Evolutionary conservation across 1,284 basidiomycete species (phyloP), one percentile per base, ranked within the genome.

Genomic region (Somion occarium): DNA sequence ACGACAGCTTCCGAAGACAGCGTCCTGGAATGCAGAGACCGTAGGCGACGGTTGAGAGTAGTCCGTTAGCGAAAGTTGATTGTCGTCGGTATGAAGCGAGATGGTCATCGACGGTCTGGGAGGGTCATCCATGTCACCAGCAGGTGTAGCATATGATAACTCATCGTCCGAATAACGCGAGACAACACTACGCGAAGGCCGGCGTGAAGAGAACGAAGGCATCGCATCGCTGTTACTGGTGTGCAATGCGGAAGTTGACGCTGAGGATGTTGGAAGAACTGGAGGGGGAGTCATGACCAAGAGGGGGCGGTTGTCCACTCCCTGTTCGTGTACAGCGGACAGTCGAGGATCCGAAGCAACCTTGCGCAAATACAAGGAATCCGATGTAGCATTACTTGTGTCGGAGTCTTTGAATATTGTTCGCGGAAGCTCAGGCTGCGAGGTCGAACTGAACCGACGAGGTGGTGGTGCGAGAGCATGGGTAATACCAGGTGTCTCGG

Each of bases 391-490:
- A 15, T 34, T 34, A 15, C 30, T 34, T 7, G 30, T 15, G 30
- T 34, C 30, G 15, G 15, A 7, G 15, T 34, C 30, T 15, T 34
- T 34, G 30, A 34, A 34, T 7, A 34, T 11, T 11, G 18, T 19
- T 45, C 5, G 75, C 66, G 47, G 76, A 78, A 45, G 72, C 75
- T 41, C 7, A 7, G 30, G 30, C 15, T 34, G 30, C 7, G 7
- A 7, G 7, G 15, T 7, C 30, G 30, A 34, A 34, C 30, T 34
- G 15, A 34, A 34, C 30, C 83, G 75, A 4, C 83, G 83, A 4
- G 85, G 78, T n/a, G 85, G 85, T 18, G 85, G 85, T 0, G 78
- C 71, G 25, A 88, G 71, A 18, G 85, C 81, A 20, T 82, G 82
- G 1, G 82, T 82, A 50, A 79, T 77, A 7, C 76, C 78, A 20